A percentile compares a stretch with the other conserved stretches of the same genome.
Conservation (phyloP, 2,329 filamentous ascomycete species). For the Trichoderma atrobrunneum region DNA sequence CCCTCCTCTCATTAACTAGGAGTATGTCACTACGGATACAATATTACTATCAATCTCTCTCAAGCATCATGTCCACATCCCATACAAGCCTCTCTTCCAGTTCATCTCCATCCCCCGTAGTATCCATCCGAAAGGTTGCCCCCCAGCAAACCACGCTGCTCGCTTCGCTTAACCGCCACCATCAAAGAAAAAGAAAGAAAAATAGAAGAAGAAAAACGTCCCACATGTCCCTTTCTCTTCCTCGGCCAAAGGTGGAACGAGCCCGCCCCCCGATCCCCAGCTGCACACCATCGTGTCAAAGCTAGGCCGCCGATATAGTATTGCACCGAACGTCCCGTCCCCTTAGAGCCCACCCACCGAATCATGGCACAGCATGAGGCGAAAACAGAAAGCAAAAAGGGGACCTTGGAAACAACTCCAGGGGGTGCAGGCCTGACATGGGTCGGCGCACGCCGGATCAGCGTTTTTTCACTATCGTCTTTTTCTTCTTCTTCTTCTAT, state of each 20-base stretch:
- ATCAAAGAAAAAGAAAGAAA: not conserved
- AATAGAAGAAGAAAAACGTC: not conserved
- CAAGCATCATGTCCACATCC: not conserved
- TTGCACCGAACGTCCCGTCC: not conserved
- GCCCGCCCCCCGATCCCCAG: not conserved
- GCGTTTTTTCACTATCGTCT: not conserved
- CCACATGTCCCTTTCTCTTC: not conserved
- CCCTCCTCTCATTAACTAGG: not conserved
- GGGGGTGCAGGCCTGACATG: not conserved
- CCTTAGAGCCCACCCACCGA: not conserved
- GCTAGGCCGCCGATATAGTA: not conserved
- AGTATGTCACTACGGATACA: not conserved
- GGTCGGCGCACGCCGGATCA: slow-evolving; percentile 1
- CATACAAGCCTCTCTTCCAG: not conserved
- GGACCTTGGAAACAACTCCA: not conserved
- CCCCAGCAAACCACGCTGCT: not conserved
- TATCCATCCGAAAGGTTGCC: not conserved
- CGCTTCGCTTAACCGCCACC: not conserved
- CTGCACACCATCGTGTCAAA: slow-evolving; percentile 1
- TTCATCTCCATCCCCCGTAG: not conserved
- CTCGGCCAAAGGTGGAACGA: not conserved
- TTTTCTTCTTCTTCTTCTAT: not conserved
- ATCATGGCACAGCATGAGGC: not conserved
- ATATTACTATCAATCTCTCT: not conserved
- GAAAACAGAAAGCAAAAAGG: not conserved